Evolutionary conservation across 129 eudicot genomes (phyloP).

Genomic region (Centella asiatica): DNA sequence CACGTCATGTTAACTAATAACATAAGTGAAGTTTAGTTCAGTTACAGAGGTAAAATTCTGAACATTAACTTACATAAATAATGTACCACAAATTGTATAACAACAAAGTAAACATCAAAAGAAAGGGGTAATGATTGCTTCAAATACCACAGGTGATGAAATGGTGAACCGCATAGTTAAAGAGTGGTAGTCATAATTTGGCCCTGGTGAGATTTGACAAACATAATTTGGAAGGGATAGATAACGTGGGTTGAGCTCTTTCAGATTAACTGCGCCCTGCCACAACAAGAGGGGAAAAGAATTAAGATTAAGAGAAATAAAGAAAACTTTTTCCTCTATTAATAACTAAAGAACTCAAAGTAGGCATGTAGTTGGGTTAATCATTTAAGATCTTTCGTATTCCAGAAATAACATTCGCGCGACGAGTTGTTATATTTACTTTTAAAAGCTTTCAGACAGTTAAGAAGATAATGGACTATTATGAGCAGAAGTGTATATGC

Average conservation of each 20-base stretch:
- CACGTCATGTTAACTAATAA: background rate
- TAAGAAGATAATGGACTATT: no score
- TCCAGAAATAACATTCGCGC: no score
- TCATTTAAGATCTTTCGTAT: no score
- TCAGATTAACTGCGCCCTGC: slow-evolving; percentile 54
- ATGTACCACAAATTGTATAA: no score
- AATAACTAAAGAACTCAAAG: background rate
- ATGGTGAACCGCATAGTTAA: slow-evolving; percentile 78
- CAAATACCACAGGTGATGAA: slow-evolving; percentile 84
- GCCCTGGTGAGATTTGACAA: slow-evolving; percentile 78
- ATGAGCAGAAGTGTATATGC: no score
- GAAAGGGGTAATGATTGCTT: slow-evolving; percentile 5
- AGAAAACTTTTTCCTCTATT: background rate
- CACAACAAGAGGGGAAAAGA: slow-evolving; percentile 12
- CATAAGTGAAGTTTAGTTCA: no score
- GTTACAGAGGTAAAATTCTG: no score
- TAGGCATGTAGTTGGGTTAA: background rate
- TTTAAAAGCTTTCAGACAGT: no score
- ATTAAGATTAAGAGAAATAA: background rate
- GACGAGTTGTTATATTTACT: no score
- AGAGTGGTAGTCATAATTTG: slow-evolving; percentile 82
- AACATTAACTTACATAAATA: no score
- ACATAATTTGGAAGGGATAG: slow-evolving; percentile 78
- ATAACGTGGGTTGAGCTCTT: slow-evolving; percentile 50
- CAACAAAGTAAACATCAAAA: slow-evolving; percentile 3